Evolutionary conservation across 805 yeast species (phyloP).

Genomic region (Maudiozyma pseudohumilis): DNA sequence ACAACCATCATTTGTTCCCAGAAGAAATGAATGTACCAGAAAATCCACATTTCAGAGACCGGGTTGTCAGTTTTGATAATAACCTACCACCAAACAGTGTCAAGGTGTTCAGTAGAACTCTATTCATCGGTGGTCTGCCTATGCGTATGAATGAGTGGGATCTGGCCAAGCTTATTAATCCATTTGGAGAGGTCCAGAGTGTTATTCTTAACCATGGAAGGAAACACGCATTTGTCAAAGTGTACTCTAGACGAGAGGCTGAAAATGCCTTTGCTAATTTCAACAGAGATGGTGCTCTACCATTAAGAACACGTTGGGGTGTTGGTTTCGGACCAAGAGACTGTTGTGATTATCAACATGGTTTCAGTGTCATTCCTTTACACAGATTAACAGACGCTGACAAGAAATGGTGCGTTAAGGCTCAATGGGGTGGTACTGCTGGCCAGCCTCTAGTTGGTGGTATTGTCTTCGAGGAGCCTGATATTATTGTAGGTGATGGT

Average conservation of each 20-base stretch:
- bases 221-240: conserved; percentile 93
- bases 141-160: conserved; percentile 67
- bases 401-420: conserved; percentile 73
- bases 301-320: conserved; percentile 90
- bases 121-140: conserved; percentile 92
- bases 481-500: conserved; percentile 92
- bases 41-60: conserved; percentile 68
- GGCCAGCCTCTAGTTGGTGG: conserved; percentile 75
- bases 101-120: conserved; percentile 78
- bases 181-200: conserved; percentile 86
- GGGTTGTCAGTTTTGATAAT: conserved; percentile 59
- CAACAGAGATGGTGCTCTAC: conserved; percentile 52
- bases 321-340: conserved; percentile 99
- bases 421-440: conserved; percentile 97
- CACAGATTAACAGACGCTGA: conserved; percentile 91
- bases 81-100: conserved; percentile 67
- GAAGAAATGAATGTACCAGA: conserved; percentile 61
- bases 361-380: conserved; percentile 79
- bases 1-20: conserved; percentile 28
- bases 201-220: conserved; percentile 79
- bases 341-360: conserved; percentile 90
- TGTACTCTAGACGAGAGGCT: conserved; percentile 85
- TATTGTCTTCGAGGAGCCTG: conserved; percentile 89
- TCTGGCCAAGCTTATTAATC: conserved; percentile 60
- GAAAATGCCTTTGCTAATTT: conserved; percentile 68